phyloP scores from a whole-genome alignment of 805 yeast genomes.

The Lipomyces starkeyi region DNA sequence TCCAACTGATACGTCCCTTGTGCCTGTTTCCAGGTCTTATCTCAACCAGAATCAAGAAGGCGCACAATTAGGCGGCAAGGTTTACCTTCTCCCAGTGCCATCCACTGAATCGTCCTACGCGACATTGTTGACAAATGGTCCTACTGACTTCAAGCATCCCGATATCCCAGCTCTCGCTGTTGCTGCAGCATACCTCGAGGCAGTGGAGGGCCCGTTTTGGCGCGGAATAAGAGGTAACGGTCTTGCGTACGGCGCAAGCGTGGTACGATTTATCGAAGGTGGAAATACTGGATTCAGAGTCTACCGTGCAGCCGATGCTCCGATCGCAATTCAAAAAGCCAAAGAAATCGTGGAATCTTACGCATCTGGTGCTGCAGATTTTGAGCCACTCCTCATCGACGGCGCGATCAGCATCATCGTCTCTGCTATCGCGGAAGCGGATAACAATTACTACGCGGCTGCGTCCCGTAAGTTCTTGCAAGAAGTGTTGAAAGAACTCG shows the following conservation, averaged over 20 bases:
- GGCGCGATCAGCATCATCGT: constrained; percentile 81
- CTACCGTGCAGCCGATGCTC: constrained; percentile 84
- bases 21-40: constrained; percentile 50
- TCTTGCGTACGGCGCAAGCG: constrained; percentile 83
- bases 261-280: constrained; percentile 63
- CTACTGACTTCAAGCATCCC: constrained; percentile 57
- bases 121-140: constrained; percentile 63
- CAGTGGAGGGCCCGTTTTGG: constrained; percentile 98
- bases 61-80: constrained; percentile 55
- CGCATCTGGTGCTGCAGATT: constrained; percentile 57
- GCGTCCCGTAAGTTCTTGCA: constrained; percentile 71
- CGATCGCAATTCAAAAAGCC: constrained; percentile 56
- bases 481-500: constrained; percentile 69
- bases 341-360: constrained; percentile 59
- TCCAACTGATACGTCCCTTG: constrained; percentile 38
- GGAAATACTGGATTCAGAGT: constrained; percentile 71
- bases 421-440: constrained; percentile 68
- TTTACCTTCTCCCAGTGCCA: constrained; percentile 72
- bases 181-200: constrained; percentile 76
- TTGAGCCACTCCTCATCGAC: constrained; percentile 66
- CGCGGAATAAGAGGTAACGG: constrained; percentile 94
- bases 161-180: constrained; percentile 75
- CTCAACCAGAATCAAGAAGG: constrained; percentile 65
- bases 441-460: constrained; percentile 68
- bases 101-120: constrained; percentile 83